Evolutionary conservation across 805 yeast species (phyloP).

Genomic region (Starmera amethionina): DNA sequence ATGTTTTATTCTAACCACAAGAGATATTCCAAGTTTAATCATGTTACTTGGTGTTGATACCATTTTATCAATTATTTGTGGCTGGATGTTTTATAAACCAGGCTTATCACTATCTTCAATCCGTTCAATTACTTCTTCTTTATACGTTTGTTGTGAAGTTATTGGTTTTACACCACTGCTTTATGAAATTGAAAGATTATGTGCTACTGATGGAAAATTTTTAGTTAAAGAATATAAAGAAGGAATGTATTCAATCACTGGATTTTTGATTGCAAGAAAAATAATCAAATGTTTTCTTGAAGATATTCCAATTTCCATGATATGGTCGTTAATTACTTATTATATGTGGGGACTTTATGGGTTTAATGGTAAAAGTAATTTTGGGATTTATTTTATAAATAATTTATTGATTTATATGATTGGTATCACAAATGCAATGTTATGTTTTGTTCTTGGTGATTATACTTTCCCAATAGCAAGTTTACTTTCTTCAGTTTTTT

Average conservation of each 20-base stretch:
- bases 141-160: constrained; percentile 43
- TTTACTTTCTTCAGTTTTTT: constrained; percentile 11
- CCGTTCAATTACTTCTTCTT: constrained; percentile 43
- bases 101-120: constrained; percentile 52
- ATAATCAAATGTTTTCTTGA: constrained; percentile 58
- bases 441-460: constrained; percentile 12
- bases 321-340: constrained; percentile 53
- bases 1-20: constrained; percentile 31
- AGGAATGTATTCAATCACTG: constrained; percentile 48
- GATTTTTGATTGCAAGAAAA: constrained; percentile 55
- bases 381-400: constrained; percentile 54
- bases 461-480: constrained; percentile 12
- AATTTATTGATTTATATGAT: constrained; percentile 45
- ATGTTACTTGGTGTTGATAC: constrained; percentile 37
- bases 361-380: constrained; percentile 39
- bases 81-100: constrained; percentile 71
- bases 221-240: constrained; percentile 61
- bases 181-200: constrained; percentile 50
- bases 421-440: constrained; percentile 45
- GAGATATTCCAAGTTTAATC: constrained; percentile 41
- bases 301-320: constrained; percentile 52
- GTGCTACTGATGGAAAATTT: constrained; percentile 42
- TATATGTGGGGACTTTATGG: constrained; percentile 80
- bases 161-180: constrained; percentile 46
- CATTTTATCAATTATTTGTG: constrained; percentile 50